Conservation (phyloP, 1,139 yeast genomes). For the Protomyces lactucae-debilis region DNA sequence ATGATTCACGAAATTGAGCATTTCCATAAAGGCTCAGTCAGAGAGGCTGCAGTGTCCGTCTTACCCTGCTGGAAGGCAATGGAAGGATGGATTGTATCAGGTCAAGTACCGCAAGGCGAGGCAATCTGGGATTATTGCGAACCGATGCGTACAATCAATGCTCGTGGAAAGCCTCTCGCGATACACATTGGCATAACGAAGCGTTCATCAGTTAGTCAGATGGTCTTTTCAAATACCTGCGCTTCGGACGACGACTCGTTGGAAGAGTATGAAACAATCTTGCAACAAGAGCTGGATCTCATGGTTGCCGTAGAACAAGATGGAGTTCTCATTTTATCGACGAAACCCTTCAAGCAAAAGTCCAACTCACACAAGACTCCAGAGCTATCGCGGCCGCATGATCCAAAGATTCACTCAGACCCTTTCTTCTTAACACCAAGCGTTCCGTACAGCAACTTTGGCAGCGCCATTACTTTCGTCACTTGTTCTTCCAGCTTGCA, state of each 20-base stretch:
- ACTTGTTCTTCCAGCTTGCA: not conserved
- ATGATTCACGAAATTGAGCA: slow-evolving; percentile 44
- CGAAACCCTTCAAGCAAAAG: not conserved
- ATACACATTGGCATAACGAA: not conserved
- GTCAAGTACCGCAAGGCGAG: slow-evolving; percentile 21
- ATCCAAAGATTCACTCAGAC: not conserved
- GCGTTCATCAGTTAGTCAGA: not conserved
- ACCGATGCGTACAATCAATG: slow-evolving; percentile 12
- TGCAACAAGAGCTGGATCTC: slow-evolving; percentile 1
- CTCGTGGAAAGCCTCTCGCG: slow-evolving; percentile 6
- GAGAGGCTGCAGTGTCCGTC: slow-evolving; percentile 45
- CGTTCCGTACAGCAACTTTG: slow-evolving; percentile 9
- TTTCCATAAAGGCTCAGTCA: slow-evolving; percentile 51
- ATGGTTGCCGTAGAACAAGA: not conserved
- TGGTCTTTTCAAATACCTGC: not conserved
- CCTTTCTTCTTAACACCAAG: slow-evolving; percentile 14
- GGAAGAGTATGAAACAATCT: not conserved
- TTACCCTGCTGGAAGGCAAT: slow-evolving; percentile 42
- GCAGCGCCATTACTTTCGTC: slow-evolving; percentile 1
- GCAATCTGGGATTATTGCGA: slow-evolving; percentile 11
- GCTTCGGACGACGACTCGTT: not conserved
- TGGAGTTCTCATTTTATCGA: not conserved
- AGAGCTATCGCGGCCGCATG: not conserved
- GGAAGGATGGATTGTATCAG: slow-evolving; percentile 44
- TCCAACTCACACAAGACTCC: not conserved